phyloP scores from a whole-genome alignment of 2,329 filamentous ascomycete species.

The Teratosphaeria viscida region DNA sequence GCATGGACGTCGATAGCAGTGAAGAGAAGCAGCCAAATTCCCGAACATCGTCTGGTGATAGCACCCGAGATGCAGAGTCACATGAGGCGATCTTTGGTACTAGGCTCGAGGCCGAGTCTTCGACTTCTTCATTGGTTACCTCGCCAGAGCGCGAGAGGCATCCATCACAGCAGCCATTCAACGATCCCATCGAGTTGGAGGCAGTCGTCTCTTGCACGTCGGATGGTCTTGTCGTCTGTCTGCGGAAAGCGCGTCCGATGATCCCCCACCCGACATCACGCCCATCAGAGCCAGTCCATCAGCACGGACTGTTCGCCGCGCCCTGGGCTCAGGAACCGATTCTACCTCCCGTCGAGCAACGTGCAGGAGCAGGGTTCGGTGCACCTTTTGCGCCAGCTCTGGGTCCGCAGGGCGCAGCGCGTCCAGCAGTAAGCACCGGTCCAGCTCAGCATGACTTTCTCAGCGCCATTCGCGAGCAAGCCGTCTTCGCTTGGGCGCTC shows the following conservation, averaged over 20 bases:
- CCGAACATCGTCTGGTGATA: constrained; percentile 38
- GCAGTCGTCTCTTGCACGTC: constrained; percentile 88
- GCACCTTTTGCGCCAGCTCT: constrained; percentile 27
- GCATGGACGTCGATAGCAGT: constrained; percentile 23
- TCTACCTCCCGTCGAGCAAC: constrained; percentile 29
- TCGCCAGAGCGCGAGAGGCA: constrained; percentile 19
- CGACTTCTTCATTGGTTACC: constrained; percentile 20
- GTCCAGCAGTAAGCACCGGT: constrained; percentile 22
- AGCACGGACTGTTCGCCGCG: constrained; percentile 61
- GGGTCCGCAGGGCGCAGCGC: constrained; percentile 21
- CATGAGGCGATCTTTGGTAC: constrained; percentile 36
- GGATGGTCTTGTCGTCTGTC: constrained; percentile 72
- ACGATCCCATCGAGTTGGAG: constrained; percentile 58
- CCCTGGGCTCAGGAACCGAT: constrained; percentile 67
- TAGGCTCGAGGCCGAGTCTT: constrained; percentile 27
- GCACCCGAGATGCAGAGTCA: constrained; percentile 30
- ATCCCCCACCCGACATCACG: constrained; percentile 49
- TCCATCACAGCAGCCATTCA: constrained; percentile 8
- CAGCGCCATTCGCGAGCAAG: constrained; percentile 71
- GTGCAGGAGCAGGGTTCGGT: constrained; percentile 18
- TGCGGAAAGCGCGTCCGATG: constrained; percentile 61
- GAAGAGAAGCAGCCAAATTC: constrained; percentile 16
- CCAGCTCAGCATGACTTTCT: constrained; percentile 54
- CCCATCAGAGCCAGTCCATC: constrained; percentile 35
- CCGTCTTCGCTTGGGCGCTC: constrained; percentile 78